These are phyloP conservation scores for Clarireedia paspali DNA, from an alignment of 2,329 filamentous ascomycete genomes.

Conservation along the genomic window DNA sequence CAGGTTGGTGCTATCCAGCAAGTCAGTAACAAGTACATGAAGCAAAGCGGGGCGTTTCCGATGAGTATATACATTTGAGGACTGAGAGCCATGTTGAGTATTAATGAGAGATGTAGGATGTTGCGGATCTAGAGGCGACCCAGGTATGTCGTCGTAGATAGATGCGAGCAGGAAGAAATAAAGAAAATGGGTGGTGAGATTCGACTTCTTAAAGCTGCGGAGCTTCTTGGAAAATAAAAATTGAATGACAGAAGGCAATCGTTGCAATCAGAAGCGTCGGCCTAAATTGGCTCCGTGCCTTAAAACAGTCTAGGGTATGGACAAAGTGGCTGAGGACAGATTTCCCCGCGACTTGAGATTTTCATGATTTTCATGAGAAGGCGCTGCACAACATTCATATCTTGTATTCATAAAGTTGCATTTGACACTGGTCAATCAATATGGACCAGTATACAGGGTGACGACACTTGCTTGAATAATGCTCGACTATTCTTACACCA, in stretches of 20 bases:
- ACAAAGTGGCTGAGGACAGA: constrained; percentile 7
- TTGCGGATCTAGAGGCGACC: background rate
- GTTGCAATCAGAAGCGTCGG: constrained; percentile 8
- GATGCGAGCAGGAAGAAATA: constrained; percentile 13
- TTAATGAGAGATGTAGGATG: background rate
- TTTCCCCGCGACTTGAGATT: background rate
- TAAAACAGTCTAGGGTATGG: background rate
- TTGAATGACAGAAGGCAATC: constrained; percentile 2
- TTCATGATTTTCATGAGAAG: too few species aligned
- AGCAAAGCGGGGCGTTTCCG: constrained; percentile 8
- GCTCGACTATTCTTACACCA: too few species aligned
- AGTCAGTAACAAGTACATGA: constrained; percentile 13
- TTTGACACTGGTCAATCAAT: too few species aligned
- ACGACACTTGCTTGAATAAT: too few species aligned
- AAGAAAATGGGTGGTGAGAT: background rate
- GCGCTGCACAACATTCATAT: too few species aligned
- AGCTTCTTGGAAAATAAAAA: background rate
- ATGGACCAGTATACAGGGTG: too few species aligned
- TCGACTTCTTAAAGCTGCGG: background rate
- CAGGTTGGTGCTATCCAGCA: constrained; percentile 67
- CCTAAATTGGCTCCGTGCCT: background rate
- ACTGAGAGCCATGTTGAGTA: constrained; percentile 49
- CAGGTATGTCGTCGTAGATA: constrained; percentile 11
- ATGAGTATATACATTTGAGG: constrained; percentile 51
- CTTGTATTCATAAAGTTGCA: too few species aligned